A percentile compares a stretch with the other conserved stretches of the same genome.
phyloP scores from a whole-genome alignment of 495 filamentous ascomycete species.

The Penicillium daleae region DNA sequence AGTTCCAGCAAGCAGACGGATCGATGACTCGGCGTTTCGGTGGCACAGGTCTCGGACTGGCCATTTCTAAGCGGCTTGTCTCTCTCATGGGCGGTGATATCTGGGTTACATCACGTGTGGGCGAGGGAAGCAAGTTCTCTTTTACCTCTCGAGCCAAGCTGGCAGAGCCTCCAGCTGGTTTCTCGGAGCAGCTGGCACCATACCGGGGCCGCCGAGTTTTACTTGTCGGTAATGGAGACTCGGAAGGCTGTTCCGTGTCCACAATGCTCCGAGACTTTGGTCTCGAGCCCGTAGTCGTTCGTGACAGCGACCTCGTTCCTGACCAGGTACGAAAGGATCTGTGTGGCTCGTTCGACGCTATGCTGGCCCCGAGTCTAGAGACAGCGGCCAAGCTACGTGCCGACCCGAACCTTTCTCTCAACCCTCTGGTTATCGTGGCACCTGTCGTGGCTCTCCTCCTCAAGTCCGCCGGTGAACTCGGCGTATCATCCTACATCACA shows the following conservation, averaged over 20 bases:
- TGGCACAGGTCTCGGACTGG: constrained; percentile 76
- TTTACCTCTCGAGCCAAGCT: constrained; percentile 80
- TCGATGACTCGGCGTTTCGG: constrained; percentile 86
- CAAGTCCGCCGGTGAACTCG: constrained; percentile 87
- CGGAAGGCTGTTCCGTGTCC: constrained; percentile 66
- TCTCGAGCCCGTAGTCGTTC: constrained; percentile 73
- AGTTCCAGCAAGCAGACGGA: constrained; percentile 88
- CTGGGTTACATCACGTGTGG: constrained; percentile 85
- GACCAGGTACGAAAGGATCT: constrained; percentile 51
- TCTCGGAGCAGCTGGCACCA: constrained; percentile 75
- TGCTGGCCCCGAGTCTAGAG: constrained; percentile 85
- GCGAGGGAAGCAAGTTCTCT: constrained; percentile 82
- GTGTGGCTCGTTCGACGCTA: constrained; percentile 75
- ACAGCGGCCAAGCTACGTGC: constrained; percentile 78
- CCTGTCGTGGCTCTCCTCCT: constrained; percentile 81
- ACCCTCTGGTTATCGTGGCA: constrained; percentile 86
- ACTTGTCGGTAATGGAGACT: constrained; percentile 82
- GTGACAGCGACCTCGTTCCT: constrained; percentile 47
- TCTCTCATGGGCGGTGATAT: constrained; percentile 82
- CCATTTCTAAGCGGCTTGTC: constrained; percentile 75
- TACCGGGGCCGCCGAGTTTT: constrained; percentile 81
- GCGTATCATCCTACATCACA: constrained; percentile 94
- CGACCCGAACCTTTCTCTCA: constrained; percentile 82
- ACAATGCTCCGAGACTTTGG: constrained; percentile 71
- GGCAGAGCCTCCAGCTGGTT: constrained; percentile 70